These are phyloP conservation scores for Fusarium tuaranense DNA, from an alignment of 2,329 filamentous ascomycete genomes.

Conservation along the genomic window DNA sequence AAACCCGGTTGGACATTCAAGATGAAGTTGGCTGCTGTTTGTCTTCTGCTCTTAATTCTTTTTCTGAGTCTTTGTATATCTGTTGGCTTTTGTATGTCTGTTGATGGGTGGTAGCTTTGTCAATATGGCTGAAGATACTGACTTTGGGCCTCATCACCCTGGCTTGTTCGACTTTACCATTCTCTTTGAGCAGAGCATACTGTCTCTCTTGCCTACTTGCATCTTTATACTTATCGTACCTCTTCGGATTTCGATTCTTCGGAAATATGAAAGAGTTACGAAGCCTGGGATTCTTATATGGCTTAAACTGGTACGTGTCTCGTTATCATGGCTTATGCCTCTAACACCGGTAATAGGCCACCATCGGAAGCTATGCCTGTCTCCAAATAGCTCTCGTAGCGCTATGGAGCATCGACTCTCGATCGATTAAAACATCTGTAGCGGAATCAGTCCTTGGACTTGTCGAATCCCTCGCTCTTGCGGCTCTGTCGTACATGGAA, in stretches of 20 bases:
- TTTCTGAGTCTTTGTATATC: neutral
- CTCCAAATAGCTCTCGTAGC: slow-evolving; percentile 42
- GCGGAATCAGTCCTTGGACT: slow-evolving; percentile 44
- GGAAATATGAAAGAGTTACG: slow-evolving; percentile 10
- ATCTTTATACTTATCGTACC: slow-evolving; percentile 42
- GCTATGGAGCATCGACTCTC: slow-evolving; percentile 43
- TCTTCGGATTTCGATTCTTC: slow-evolving; percentile 26
- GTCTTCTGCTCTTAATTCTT: neutral
- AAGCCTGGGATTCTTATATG: slow-evolving; percentile 28
- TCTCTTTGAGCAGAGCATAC: slow-evolving; percentile 47
- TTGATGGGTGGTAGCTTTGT: neutral
- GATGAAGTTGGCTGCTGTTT: neutral
- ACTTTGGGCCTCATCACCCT: slow-evolving; percentile 41
- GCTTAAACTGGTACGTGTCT: slow-evolving; percentile 35
- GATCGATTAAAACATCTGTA: slow-evolving; percentile 43
- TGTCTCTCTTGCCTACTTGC: slow-evolving; percentile 43
- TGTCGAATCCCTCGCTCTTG: slow-evolving; percentile 43
- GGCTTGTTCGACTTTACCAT: slow-evolving; percentile 48
- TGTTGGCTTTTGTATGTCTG: neutral
- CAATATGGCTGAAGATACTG: slow-evolving; percentile 26
- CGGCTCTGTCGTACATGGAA: slow-evolving; percentile 48
- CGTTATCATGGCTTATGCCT: rapidly evolving
- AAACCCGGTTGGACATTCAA: neutral
- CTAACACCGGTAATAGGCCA: slow-evolving; percentile 26
- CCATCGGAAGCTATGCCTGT: slow-evolving; percentile 12